These are phyloP conservation scores for Hypoxylon lienhwacheense DNA, from an alignment of 495 filamentous ascomycete genomes.

Conservation along the genomic window DNA sequence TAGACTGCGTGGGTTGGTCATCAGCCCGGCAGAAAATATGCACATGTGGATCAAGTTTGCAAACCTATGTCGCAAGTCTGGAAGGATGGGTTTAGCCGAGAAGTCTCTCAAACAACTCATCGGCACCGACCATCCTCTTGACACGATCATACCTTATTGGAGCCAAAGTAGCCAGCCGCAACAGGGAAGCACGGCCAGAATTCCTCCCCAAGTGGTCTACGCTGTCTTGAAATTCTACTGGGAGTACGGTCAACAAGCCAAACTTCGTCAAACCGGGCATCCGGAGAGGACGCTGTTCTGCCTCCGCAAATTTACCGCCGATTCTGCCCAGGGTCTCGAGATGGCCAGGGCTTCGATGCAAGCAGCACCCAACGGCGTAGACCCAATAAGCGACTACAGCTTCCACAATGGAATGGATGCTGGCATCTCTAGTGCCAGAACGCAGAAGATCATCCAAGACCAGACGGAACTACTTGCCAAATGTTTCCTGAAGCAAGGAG, in stretches of 20 bases:
- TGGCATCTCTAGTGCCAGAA: slow-evolving; percentile 44
- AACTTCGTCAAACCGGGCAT: slow-evolving; percentile 42
- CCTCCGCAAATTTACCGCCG: slow-evolving; percentile 78
- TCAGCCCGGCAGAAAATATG: slow-evolving; percentile 86
- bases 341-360: slow-evolving; percentile 56
- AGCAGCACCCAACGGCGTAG: slow-evolving; percentile 52
- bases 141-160: slow-evolving; percentile 60
- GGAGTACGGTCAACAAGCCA: slow-evolving; percentile 66
- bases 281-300: slow-evolving; percentile 69
- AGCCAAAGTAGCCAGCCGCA: slow-evolving; percentile 48
- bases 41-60: slow-evolving; percentile 99
- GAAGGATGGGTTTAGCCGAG: slow-evolving; percentile 92
- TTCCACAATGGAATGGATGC: slow-evolving; percentile 62
- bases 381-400: slow-evolving; percentile 53
- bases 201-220: slow-evolving; percentile 80
- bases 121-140: slow-evolving; percentile 63
- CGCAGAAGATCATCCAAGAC: slow-evolving; percentile 55
- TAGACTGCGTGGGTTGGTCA: slow-evolving; percentile 89
- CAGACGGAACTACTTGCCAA: slow-evolving; percentile 82
- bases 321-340: slow-evolving; percentile 74
- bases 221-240: slow-evolving; percentile 94
- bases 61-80: slow-evolving; percentile 94
- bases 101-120: slow-evolving; percentile 81
- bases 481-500: slow-evolving; percentile 91
- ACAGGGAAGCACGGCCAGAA: slow-evolving; percentile 46